Conservation (phyloP, 2,329 filamentous ascomycete species). For the Clarireedia hainanense region DNA sequence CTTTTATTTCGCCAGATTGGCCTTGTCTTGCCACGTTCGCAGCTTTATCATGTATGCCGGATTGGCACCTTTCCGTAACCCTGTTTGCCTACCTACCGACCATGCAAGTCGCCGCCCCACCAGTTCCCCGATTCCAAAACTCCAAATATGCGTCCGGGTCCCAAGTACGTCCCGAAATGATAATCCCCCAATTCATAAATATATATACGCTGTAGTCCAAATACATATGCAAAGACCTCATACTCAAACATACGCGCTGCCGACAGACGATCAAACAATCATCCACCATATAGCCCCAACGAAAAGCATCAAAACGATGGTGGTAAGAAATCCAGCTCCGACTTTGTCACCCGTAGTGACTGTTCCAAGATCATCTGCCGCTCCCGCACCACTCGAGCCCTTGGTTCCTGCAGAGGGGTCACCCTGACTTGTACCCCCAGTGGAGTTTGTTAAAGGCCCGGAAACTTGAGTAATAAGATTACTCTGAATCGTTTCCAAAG, state of each 20-base stretch:
- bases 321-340: slow-evolving; percentile 61
- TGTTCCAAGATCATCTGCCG: neutral
- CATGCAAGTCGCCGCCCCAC: no score
- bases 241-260: neutral
- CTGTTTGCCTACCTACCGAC: no score
- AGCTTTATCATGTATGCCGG: no score
- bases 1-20: no score
- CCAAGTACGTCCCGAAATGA: no score
- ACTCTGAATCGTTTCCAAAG: slow-evolving; percentile 47
- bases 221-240: neutral
- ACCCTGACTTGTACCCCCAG: slow-evolving; percentile 50
- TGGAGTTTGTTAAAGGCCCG: slow-evolving; percentile 39
- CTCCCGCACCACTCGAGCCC: neutral
- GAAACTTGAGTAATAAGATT: slow-evolving; percentile 44
- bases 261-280: slow-evolving; percentile 25
- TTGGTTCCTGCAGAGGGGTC: slow-evolving; percentile 24
- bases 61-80: no score
- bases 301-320: slow-evolving; percentile 43
- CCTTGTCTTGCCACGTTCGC: no score
- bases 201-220: neutral
- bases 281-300: slow-evolving; percentile 49
- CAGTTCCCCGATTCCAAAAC: no score
- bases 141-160: no score
- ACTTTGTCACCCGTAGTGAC: slow-evolving; percentile 50
- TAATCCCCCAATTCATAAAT: neutral